Evolutionary conservation across 2,329 filamentous ascomycete species (phyloP).

Genomic region (Botryosphaeria dothidea): DNA sequence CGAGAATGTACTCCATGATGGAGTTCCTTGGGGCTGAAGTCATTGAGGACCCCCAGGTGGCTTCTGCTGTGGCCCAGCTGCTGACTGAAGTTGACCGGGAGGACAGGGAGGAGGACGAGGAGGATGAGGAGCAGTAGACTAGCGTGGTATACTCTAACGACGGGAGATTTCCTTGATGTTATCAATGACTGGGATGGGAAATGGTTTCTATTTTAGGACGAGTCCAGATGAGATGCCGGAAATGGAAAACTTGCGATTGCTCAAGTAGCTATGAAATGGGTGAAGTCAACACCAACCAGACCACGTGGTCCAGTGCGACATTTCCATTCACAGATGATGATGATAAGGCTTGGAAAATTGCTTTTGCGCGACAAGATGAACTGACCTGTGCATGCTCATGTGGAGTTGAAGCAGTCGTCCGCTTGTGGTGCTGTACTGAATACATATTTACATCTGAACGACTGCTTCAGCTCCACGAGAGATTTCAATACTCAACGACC

Average conservation of each 20-base stretch:
- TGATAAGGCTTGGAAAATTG: no score
- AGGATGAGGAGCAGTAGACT: not conserved
- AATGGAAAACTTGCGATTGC: not conserved
- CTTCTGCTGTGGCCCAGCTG: not conserved
- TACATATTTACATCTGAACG: not conserved
- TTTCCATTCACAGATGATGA: not conserved
- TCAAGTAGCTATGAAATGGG: not conserved
- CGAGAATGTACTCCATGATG: not conserved
- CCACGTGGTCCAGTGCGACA: not conserved
- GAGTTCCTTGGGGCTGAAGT: not conserved
- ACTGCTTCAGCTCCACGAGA: no score
- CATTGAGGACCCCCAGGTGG: not conserved
- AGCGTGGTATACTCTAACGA: no score
- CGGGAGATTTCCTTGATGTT: no score
- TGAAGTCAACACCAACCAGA: not conserved
- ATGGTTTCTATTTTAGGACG: not conserved
- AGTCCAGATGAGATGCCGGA: not conserved
- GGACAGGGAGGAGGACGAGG: not conserved
- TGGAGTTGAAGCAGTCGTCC: not conserved
- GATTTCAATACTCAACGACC: no score
- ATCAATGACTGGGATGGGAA: not conserved
- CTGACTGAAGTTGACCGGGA: not conserved
- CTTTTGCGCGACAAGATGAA: no score
- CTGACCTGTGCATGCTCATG: no score
- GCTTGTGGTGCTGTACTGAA: no score